Evolutionary conservation across 495 filamentous ascomycete species (phyloP).

Genomic region (Penicillium longicatenatum): DNA sequence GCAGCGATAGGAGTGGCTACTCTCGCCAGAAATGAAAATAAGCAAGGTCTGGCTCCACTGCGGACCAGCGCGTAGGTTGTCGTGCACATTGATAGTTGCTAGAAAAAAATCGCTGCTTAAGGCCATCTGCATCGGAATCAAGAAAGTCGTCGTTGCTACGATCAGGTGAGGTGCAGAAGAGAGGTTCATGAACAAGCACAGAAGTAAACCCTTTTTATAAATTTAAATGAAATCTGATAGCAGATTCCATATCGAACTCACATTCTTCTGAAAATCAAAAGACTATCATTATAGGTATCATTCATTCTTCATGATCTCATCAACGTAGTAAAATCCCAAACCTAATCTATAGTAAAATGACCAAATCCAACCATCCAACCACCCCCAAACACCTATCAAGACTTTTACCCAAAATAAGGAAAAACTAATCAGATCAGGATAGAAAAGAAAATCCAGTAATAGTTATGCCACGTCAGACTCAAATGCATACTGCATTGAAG

Average conservation of each 20-base stretch:
- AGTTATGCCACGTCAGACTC: constrained; percentile 13
- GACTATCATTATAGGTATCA: too few species aligned
- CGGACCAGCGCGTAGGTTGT: constrained; percentile 43
- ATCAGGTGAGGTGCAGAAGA: constrained; percentile 49
- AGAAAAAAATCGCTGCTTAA: constrained; percentile 48
- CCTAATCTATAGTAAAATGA: too few species aligned
- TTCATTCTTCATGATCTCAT: constrained; percentile 22
- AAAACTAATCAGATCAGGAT: neutral
- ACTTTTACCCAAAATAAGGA: neutral
- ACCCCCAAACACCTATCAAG: neutral
- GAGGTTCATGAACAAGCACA: too few species aligned
- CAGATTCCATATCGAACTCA: too few species aligned
- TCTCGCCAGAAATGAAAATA: constrained; percentile 54
- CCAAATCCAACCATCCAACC: neutral
- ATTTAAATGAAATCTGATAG: too few species aligned
- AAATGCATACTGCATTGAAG: constrained; percentile 21
- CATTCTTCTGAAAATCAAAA: too few species aligned
- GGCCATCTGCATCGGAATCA: constrained; percentile 27
- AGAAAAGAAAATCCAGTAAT: neutral
- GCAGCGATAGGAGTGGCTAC: constrained; percentile 29
- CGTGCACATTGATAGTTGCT: constrained; percentile 51
- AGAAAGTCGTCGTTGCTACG: constrained; percentile 52
- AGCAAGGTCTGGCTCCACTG: constrained; percentile 52
- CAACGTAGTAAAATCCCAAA: constrained; percentile 7
- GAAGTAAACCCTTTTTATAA: too few species aligned